A percentile compares a stretch with the other conserved stretches of the same genome.
phyloP scores from a whole-genome alignment of 306 rosid species.

The Vigna unguiculata region DNA sequence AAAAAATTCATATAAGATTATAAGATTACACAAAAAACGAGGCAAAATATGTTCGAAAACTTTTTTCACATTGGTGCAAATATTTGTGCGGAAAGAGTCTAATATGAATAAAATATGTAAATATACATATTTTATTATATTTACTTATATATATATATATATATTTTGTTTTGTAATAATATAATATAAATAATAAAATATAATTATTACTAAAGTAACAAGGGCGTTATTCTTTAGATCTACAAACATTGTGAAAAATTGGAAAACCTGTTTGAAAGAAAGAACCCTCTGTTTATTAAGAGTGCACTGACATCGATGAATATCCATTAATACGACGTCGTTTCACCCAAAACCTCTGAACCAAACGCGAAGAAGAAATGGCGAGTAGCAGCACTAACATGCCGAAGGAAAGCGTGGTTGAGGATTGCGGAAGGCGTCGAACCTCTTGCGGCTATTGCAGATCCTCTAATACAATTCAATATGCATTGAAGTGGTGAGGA shows the following conservation, averaged over 20 bases:
- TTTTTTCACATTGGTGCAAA: too few species aligned
- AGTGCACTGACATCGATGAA: not conserved
- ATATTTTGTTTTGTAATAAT: too few species aligned
- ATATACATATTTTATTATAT: too few species aligned
- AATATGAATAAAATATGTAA: too few species aligned
- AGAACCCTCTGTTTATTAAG: not conserved
- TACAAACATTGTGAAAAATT: not conserved
- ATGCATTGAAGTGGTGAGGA: not conserved
- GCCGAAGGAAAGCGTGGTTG: conserved; percentile 67
- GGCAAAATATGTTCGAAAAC: too few species aligned
- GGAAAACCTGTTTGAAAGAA: not conserved
- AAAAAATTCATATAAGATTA: too few species aligned
- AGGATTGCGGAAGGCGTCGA: conserved; percentile 63
- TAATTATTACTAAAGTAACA: too few species aligned
- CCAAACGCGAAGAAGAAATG: conserved; percentile 43
- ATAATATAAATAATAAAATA: too few species aligned
- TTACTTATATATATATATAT: too few species aligned
- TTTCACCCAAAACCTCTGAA: conserved; percentile 35
- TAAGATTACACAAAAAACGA: too few species aligned
- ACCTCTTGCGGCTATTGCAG: conserved; percentile 87
- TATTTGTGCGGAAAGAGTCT: too few species aligned
- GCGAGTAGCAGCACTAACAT: conserved; percentile 67
- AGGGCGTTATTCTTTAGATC: not conserved
- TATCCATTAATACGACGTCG: conserved; percentile 40
- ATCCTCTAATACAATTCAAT: conserved; percentile 42